These are phyloP conservation scores for Zelonia costaricensis DNA, from an alignment of 208 protist genomes.

Conservation along the genomic window DNA sequence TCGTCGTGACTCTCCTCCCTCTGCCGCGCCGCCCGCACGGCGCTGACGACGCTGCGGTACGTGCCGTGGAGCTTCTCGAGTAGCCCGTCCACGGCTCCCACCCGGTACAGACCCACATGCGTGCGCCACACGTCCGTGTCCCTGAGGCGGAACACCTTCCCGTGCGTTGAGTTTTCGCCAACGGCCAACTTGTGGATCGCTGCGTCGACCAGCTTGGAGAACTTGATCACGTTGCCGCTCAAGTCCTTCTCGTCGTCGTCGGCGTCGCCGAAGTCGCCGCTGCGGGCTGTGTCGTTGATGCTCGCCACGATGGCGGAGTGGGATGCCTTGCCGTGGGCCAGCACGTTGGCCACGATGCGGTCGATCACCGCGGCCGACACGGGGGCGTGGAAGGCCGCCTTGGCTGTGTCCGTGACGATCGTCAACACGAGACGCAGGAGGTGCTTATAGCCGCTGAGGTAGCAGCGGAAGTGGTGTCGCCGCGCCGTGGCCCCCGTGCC, in stretches of 20 bases:
- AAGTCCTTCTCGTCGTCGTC: slow-evolving; percentile 31
- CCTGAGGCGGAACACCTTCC: slow-evolving; percentile 52
- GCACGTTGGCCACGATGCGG: slow-evolving; percentile 30
- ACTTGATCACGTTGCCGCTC: slow-evolving; percentile 25
- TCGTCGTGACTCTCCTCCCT: neutral
- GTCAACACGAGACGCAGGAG: slow-evolving; percentile 74
- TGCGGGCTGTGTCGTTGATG: slow-evolving; percentile 18
- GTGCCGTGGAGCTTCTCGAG: slow-evolving; percentile 31
- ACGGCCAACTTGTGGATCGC: slow-evolving; percentile 49
- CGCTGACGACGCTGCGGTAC: slow-evolving; percentile 25
- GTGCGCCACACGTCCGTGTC: slow-evolving; percentile 42
- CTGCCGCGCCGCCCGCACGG: neutral
- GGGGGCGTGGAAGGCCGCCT: slow-evolving; percentile 26
- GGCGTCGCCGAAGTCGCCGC: slow-evolving; percentile 24
- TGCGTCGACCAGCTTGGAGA: slow-evolving; percentile 21
- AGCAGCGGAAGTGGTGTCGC: slow-evolving; percentile 3
- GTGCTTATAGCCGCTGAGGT: slow-evolving; percentile 21
- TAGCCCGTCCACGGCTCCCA: slow-evolving; percentile 31
- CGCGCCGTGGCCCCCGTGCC: neutral
- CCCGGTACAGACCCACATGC: slow-evolving; percentile 54
- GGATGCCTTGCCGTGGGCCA: slow-evolving; percentile 22
- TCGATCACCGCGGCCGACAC: slow-evolving; percentile 14
- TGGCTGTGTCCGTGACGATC: slow-evolving; percentile 40
- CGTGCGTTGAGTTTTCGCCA: slow-evolving; percentile 19
- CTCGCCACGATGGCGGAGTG: slow-evolving; percentile 20